Percentiles rank a stretch among this genome's conserved stretches.
Conservation (phyloP, 2,329 filamentous ascomycete genomes). For the Colletotrichum phormii region DNA sequence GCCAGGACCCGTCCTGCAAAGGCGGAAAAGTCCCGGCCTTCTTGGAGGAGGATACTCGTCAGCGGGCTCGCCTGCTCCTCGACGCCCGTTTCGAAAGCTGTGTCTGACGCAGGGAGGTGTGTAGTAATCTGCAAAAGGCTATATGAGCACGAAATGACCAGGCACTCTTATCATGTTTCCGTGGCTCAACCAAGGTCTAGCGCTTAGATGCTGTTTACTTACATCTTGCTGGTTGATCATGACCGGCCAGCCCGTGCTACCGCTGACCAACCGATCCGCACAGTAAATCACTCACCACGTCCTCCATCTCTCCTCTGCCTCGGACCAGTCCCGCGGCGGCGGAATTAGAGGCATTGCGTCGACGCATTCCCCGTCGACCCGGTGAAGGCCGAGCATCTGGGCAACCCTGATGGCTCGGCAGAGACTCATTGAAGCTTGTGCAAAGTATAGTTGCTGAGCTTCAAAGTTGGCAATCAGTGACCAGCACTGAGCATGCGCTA, state of each 20-base stretch:
- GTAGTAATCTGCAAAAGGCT: slow-evolving; percentile 58
- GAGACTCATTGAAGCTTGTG: slow-evolving; percentile 74
- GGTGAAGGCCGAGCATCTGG: slow-evolving; percentile 76
- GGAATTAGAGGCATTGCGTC: slow-evolving; percentile 75
- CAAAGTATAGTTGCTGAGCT: slow-evolving; percentile 76
- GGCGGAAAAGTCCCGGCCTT: slow-evolving; percentile 61
- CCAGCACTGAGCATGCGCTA: slow-evolving; percentile 74
- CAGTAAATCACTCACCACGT: slow-evolving; percentile 77
- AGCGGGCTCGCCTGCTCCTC: slow-evolving; percentile 64
- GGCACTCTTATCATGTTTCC: too few relatives aligned
- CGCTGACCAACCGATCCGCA: slow-evolving; percentile 73
- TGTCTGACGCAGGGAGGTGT: slow-evolving; percentile 71
- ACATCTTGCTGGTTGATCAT: slow-evolving; percentile 72
- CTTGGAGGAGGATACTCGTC: slow-evolving; percentile 59
- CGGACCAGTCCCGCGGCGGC: slow-evolving; percentile 74
- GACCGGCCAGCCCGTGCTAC: slow-evolving; percentile 78
- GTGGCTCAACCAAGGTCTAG: too few relatives aligned
- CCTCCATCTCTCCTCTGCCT: slow-evolving; percentile 73
- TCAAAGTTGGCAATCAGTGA: slow-evolving; percentile 70
- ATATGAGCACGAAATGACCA: background rate
- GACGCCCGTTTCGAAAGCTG: slow-evolving; percentile 68
- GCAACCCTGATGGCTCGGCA: slow-evolving; percentile 70
- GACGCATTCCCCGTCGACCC: slow-evolving; percentile 67
- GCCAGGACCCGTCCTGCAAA: slow-evolving; percentile 70
- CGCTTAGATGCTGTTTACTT: background rate